Evolutionary conservation across 495 filamentous ascomycete genomes (phyloP), one percentile per base, ranked within the genome.

Genomic region (Penicillium herquei): DNA sequence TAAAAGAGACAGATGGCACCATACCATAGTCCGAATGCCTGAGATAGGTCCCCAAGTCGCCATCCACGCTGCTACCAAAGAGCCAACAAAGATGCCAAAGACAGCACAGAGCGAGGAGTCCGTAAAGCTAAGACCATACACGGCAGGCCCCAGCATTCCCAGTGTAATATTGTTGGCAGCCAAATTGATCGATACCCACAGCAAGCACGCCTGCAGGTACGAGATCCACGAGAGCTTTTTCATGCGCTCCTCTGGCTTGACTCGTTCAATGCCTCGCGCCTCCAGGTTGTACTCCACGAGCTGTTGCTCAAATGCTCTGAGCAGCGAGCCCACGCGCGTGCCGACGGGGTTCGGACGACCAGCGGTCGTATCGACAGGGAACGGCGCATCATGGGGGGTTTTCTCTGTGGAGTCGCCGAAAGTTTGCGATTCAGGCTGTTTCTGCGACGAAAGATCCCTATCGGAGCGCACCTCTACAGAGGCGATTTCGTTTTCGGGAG

Each of bases 111-210:
- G 64, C 4, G 82, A 75, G 31, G 84, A 78, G 66, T 92, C 89
- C 30, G 67, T 61, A 61, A 91, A 91, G 34, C 84, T 84, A 7
- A 92, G 76, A 1, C 75, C 75, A 67, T 84, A 92, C n/a, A 89
- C 77, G 1, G 80, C 75, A 13, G 87, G 86, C 0, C 85, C 88
- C 12, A 92, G 76, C 77, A 90, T 84, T 2, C 86, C 89, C 7
- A 89, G 75, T 0, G 87, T 87, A 52, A 90, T 82, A 67, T 91
- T 91, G 69, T 89, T 89, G 44, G 86, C 83, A 0, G 87, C 85
- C 33, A 90, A 75, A 64, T 92, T 92, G 71, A 90, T 81, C 1
- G 85, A 86, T 54, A 90, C 76, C 89, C 89, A 92, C 13, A 91
- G 70, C 42, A 89, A 59, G 35, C 81, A 81, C 7, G 85, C 77